A percentile compares a stretch with the other conserved stretches of the same genome.
Conservation (phyloP, 306 rosid genomes). For the Fragaria nilgerrensis region DNA sequence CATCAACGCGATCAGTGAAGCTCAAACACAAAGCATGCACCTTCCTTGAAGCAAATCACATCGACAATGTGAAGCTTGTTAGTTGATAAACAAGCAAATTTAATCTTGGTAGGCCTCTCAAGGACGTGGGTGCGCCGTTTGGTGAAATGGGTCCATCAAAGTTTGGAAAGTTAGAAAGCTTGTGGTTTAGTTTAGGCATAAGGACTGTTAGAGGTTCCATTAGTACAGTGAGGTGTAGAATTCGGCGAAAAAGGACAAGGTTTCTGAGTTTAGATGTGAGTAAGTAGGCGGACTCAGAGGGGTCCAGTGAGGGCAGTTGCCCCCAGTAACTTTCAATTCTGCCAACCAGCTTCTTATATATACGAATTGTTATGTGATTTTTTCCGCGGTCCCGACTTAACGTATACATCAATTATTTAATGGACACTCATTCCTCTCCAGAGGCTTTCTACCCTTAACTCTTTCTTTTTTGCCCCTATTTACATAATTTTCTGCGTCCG, state of each 20-base stretch:
- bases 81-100: slow-evolving; percentile 8
- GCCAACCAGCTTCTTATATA: too few relatives aligned
- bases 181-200: slow-evolving; percentile 8
- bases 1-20: slow-evolving; percentile 21
- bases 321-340: too few relatives aligned
- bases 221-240: not conserved
- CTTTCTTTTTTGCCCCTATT: too few relatives aligned
- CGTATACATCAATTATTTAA: too few relatives aligned
- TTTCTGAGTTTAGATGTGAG: not conserved
- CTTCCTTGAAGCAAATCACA: slow-evolving; percentile 23
- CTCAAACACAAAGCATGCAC: slow-evolving; percentile 19
- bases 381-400: too few relatives aligned
- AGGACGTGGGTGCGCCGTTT: not conserved
- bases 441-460: too few relatives aligned
- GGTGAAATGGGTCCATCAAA: slow-evolving; percentile 30
- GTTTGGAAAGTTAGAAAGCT: slow-evolving; percentile 9
- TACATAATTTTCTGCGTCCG: too few relatives aligned
- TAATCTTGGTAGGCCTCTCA: slow-evolving; percentile 1
- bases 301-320: too few relatives aligned
- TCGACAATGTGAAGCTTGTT: slow-evolving; percentile 3
- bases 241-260: not conserved
- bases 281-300: too few relatives aligned
- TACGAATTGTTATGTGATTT: too few relatives aligned
- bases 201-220: not conserved
- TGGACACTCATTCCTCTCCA: too few relatives aligned